Percentiles rank a stretch among this genome's conserved stretches.
Evolutionary conservation across 495 filamentous ascomycete species (phyloP).

Genomic region (Trichoderma parareesei): DNA sequence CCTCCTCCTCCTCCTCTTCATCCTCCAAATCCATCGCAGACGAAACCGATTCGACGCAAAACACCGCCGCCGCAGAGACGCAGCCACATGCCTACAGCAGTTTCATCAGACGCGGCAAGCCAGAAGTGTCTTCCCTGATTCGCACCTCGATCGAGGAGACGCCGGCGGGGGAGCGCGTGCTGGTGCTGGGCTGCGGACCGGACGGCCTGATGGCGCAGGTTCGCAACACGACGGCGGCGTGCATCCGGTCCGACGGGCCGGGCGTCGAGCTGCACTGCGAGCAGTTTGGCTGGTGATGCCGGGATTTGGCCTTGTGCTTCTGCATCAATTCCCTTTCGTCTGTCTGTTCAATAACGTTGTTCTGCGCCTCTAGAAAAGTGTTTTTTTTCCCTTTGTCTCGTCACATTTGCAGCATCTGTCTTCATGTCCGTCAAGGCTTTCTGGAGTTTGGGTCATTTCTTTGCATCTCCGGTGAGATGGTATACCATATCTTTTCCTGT

Average conservation of each 20-base stretch:
- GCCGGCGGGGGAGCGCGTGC: slow-evolving; percentile 33
- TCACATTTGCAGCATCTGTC: no score
- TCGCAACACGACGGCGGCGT: slow-evolving; percentile 41
- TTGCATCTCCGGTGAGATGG: neutral
- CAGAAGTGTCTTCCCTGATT: slow-evolving; percentile 35
- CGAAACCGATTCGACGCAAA: neutral
- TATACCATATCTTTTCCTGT: neutral
- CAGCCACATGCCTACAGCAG: slow-evolving; percentile 14
- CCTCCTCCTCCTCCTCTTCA: neutral
- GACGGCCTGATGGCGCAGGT: slow-evolving; percentile 38
- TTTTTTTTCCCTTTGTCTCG: no score
- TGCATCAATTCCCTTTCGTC: neutral
- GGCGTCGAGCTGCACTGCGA: slow-evolving; percentile 47
- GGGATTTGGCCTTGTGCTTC: neutral
- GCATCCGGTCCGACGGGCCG: slow-evolving; percentile 40
- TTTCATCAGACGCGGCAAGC: slow-evolving; percentile 29
- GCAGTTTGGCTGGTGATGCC: slow-evolving; percentile 44
- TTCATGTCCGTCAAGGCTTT: no score
- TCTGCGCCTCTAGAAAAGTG: neutral
- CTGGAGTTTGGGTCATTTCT: neutral
- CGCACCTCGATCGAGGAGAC: slow-evolving; percentile 31
- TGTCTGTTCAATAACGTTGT: neutral
- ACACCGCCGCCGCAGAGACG: neutral
- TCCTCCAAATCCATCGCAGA: neutral
- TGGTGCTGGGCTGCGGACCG: slow-evolving; percentile 46